phyloP scores from a whole-genome alignment of 2,329 filamentous ascomycete species.

The Emergomyces orientalis region DNA sequence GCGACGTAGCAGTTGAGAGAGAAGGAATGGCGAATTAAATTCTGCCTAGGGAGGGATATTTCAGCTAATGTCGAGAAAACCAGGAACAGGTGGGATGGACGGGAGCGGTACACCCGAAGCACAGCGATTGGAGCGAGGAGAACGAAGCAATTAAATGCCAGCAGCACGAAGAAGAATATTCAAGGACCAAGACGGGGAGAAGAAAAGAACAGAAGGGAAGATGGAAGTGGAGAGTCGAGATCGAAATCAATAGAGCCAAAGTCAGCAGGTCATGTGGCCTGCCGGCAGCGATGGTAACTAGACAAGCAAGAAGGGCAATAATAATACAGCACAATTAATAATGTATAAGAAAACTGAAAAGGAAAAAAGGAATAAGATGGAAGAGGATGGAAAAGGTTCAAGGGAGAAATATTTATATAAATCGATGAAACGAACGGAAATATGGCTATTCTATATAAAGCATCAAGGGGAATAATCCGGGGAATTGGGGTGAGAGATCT shows the following conservation, averaged over 20 bases:
- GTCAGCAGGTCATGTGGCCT: slow-evolving; percentile 6
- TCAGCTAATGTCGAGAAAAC: neutral
- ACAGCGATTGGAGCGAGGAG: neutral
- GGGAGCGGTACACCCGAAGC: neutral
- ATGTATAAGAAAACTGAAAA: neutral
- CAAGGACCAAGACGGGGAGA: neutral
- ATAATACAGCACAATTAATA: too few relatives aligned
- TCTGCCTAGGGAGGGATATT: neutral
- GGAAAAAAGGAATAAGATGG: neutral
- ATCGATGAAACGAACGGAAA: neutral
- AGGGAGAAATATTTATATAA: neutral
- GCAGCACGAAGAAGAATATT: neutral
- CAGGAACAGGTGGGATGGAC: too few relatives aligned
- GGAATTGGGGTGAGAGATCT: neutral
- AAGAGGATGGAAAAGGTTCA: neutral
- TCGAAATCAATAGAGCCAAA: neutral
- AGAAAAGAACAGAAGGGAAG: neutral
- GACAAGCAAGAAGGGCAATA: too few relatives aligned
- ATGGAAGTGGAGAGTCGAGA: slow-evolving; percentile 2
- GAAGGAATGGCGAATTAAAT: neutral
- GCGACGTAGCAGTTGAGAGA: neutral
- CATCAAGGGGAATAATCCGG: neutral
- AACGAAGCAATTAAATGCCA: neutral
- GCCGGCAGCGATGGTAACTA: neutral
- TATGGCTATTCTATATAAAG: neutral